Percentiles rank a stretch among this genome's conserved stretches.
These are phyloP conservation scores for Paecilomyces fulvus DNA, from an alignment of 2,329 filamentous ascomycete species.

Conservation along the genomic window DNA sequence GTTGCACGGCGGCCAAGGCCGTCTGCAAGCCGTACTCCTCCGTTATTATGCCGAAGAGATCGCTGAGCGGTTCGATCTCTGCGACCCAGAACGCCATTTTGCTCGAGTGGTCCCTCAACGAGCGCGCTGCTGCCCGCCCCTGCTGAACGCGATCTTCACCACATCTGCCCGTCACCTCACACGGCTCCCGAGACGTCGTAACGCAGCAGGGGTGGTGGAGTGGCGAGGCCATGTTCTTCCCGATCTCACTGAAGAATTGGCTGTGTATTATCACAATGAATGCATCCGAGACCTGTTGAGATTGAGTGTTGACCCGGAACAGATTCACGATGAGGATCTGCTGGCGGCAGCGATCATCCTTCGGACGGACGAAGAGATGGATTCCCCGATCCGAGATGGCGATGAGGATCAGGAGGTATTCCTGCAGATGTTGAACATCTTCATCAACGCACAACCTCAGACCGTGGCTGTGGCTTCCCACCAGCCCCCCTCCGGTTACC, in stretches of 20 bases:
- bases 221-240: constrained; percentile 18
- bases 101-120: constrained; percentile 33
- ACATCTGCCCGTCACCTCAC: constrained; percentile 31
- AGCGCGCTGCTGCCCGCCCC: constrained; percentile 31
- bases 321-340: constrained; percentile 28
- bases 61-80: constrained; percentile 32
- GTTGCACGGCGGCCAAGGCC: constrained; percentile 12
- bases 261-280: constrained; percentile 34
- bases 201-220: constrained; percentile 10
- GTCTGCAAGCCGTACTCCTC: background rate
- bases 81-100: constrained; percentile 29
- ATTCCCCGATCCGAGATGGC: constrained; percentile 17
- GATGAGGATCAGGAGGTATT: constrained; percentile 13
- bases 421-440: constrained; percentile 13
- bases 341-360: constrained; percentile 31
- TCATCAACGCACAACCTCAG: constrained; percentile 13
- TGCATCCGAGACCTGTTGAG: constrained; percentile 34
- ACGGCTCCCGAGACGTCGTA: constrained; percentile 18
- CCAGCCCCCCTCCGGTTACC: background rate
- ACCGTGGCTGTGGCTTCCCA: constrained; percentile 3
- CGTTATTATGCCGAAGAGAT: constrained; percentile 17
- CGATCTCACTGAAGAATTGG: constrained; percentile 25
- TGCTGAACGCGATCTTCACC: constrained; percentile 32
- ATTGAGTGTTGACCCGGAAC: constrained; percentile 26
- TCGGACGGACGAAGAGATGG: constrained; percentile 35